Conservation (phyloP, 164 flowering plant genomes). For the Magnolia officinalis region DNA sequence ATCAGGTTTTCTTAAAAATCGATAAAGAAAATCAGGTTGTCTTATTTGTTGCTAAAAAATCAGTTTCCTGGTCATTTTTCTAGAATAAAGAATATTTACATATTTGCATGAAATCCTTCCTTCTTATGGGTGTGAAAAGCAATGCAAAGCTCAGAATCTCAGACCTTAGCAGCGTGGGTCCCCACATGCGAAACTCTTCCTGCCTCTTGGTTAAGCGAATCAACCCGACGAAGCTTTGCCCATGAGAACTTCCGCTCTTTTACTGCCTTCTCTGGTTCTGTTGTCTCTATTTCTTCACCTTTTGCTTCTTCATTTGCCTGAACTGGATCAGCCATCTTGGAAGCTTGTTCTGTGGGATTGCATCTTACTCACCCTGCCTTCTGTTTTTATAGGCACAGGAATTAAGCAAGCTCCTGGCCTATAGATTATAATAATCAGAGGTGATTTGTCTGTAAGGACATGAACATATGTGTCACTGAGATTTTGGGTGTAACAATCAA, state of each 20-base stretch:
- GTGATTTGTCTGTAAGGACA: not conserved
- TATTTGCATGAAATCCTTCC: not conserved
- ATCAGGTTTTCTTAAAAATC: not conserved
- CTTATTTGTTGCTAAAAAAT: not conserved
- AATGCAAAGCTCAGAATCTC: not conserved
- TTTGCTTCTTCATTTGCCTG: not conserved
- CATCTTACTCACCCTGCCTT: not conserved
- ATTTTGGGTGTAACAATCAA: not conserved
- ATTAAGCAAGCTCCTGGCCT: not conserved
- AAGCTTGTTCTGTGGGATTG: not conserved
- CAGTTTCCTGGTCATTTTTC: not conserved
- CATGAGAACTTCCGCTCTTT: slow-evolving; percentile 45
- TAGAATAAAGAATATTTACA: not conserved
- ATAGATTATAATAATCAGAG: not conserved
- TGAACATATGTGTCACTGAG: too few relatives aligned
- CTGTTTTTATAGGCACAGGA: slow-evolving; percentile 4
- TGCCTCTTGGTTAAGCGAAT: slow-evolving; percentile 63
- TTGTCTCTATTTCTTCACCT: slow-evolving; percentile 8
- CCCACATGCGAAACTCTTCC: slow-evolving; percentile 34
- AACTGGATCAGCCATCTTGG: slow-evolving; percentile 14
- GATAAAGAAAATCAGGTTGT: too few relatives aligned
- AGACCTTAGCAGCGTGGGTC: slow-evolving; percentile 16
- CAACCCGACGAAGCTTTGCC: slow-evolving; percentile 51
- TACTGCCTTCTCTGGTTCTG: slow-evolving; percentile 6
- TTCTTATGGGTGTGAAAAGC: not conserved